Conservation (phyloP, 2,329 filamentous ascomycete genomes). For the Fusarium tricinctum region DNA sequence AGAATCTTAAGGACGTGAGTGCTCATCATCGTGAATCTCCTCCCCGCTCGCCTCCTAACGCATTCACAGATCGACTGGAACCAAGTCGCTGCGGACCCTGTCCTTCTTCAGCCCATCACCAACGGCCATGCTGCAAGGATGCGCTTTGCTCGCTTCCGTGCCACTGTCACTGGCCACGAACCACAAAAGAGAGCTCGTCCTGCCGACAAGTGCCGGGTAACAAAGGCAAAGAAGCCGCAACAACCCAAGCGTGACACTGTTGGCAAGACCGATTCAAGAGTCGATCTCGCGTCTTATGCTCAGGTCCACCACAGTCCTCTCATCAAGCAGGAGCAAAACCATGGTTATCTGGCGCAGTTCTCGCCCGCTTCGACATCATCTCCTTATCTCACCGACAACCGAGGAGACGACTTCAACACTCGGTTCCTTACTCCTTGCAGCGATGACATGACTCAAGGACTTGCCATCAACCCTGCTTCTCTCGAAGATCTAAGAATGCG, state of each 20-base stretch:
- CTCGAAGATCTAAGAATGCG: constrained; percentile 49
- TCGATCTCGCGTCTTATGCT: constrained; percentile 49
- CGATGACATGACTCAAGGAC: constrained; percentile 60
- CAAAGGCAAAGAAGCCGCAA: constrained; percentile 60
- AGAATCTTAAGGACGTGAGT: constrained; percentile 72
- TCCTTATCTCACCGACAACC: constrained; percentile 55
- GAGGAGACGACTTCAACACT: constrained; percentile 54
- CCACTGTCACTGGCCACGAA: constrained; percentile 62
- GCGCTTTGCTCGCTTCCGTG: constrained; percentile 68
- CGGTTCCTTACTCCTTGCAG: constrained; percentile 68
- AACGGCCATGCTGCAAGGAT: constrained; percentile 74
- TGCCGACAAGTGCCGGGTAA: constrained; percentile 59
- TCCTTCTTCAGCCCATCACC: constrained; percentile 67
- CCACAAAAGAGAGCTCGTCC: constrained; percentile 63
- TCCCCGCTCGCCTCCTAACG: constrained; percentile 30
- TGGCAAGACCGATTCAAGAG: constrained; percentile 58
- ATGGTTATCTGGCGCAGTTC: constrained; percentile 53
- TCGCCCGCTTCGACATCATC: constrained; percentile 57
- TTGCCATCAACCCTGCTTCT: constrained; percentile 49
- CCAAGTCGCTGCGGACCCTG: constrained; percentile 67
- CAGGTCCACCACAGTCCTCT: constrained; percentile 47
- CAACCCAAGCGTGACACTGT: constrained; percentile 53
- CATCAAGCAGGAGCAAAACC: constrained; percentile 58
- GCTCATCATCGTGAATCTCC: neutral
- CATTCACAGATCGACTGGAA: constrained; percentile 69